Percentiles rank a stretch among this genome's conserved stretches.
Conservation (phyloP, 768 basidiomycete genomes). For the Galerina marginata region DNA sequence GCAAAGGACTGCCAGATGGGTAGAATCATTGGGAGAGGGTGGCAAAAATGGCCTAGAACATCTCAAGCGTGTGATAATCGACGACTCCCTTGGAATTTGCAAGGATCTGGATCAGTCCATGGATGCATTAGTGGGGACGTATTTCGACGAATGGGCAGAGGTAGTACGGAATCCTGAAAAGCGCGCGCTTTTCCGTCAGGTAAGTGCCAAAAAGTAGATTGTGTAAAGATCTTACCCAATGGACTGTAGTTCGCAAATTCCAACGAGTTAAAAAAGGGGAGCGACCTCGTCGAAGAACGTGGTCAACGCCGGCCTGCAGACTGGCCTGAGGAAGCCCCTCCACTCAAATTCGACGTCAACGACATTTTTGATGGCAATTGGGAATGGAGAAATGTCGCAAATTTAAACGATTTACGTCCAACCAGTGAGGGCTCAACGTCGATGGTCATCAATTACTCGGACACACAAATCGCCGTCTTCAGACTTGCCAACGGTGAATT, state of each 20-base stretch:
- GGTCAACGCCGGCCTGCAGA: conserved; percentile 69
- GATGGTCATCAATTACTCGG: conserved; percentile 62
- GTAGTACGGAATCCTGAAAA: conserved; percentile 51
- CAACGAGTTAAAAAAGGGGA: conserved; percentile 45
- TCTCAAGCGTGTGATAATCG: conserved; percentile 65
- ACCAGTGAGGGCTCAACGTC: conserved; percentile 52
- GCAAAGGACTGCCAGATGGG: conserved; percentile 75
- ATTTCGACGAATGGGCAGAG: conserved; percentile 71
- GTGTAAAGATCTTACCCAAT: conserved; percentile 29
- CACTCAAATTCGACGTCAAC: conserved; percentile 48
- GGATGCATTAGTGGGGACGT: conserved; percentile 67
- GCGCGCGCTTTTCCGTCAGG: conserved; percentile 22
- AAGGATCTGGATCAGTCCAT: conserved; percentile 69
- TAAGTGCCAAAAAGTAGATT: neutral
- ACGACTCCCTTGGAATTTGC: conserved; percentile 77
- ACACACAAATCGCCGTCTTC: conserved; percentile 72
- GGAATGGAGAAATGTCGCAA: conserved; percentile 61
- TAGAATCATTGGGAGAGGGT: conserved; percentile 67
- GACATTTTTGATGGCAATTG: conserved; percentile 53
- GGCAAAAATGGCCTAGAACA: conserved; percentile 58
- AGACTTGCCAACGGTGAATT: conserved; percentile 62
- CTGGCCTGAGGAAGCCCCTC: conserved; percentile 64
- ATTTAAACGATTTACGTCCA: conserved; percentile 51
- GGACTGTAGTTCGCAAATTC: conserved; percentile 72
- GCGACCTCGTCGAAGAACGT: conserved; percentile 63